These are phyloP conservation scores for Urochloa ruziziensis DNA, from an alignment of 176 grass and related monocot species.

Conservation along the genomic window DNA sequence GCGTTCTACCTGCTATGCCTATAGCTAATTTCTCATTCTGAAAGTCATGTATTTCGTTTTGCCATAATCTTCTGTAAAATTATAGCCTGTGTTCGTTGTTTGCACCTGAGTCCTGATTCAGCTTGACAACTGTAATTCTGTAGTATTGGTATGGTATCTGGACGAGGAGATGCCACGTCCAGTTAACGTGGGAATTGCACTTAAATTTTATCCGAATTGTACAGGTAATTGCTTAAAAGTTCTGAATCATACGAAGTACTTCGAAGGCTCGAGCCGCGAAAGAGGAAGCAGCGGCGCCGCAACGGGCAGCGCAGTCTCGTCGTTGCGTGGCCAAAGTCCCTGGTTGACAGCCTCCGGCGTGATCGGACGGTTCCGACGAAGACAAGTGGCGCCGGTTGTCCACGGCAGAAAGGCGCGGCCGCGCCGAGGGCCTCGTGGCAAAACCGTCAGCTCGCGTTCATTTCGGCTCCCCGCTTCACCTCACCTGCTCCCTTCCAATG, in stretches of 20 bases:
- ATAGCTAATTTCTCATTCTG: not conserved
- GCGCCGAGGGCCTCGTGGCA: conserved; percentile 28
- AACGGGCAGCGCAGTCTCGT: no score
- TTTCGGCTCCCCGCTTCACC: not conserved
- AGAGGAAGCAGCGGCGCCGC: no score
- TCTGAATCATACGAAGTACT: not conserved
- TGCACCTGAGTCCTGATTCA: not conserved
- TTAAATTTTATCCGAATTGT: not conserved
- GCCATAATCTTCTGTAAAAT: not conserved
- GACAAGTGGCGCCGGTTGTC: not conserved
- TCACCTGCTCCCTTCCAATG: conserved; percentile 3
- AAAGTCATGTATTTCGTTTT: not conserved
- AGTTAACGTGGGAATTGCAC: not conserved
- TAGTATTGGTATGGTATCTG: not conserved
- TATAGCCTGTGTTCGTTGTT: not conserved
- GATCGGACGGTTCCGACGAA: not conserved
- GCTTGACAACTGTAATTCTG: not conserved
- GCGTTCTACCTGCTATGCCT: not conserved
- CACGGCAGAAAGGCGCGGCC: not conserved
- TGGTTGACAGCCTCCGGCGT: not conserved
- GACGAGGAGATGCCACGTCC: not conserved
- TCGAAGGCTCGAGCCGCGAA: no score
- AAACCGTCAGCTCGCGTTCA: conserved; percentile 18
- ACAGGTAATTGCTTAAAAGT: not conserved
- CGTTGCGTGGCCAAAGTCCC: not conserved